phyloP scores from a whole-genome alignment of 352 stramenopile species.

The Pythium insidiosum region DNA sequence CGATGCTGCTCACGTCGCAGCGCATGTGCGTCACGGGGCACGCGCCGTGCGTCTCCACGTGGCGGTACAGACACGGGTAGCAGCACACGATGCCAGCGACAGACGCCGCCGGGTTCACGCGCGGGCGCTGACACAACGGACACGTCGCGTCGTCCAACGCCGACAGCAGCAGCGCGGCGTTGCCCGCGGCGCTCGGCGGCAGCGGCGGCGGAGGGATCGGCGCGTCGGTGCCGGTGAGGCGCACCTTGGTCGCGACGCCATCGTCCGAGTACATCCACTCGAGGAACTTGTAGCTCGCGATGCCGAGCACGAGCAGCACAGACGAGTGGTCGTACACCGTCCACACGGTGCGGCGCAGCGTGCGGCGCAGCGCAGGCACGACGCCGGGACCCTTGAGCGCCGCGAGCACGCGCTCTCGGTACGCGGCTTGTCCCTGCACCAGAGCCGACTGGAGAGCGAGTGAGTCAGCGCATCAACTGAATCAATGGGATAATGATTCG shows the following conservation, averaged over 20 bases:
- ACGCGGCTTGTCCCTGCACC: conserved; percentile 43
- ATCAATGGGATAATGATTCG: neutral
- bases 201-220: conserved; percentile 68
- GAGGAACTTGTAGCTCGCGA: conserved; percentile 80
- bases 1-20: conserved; percentile 47
- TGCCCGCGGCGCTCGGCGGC: conserved; percentile 52
- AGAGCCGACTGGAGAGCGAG: conserved; percentile 23
- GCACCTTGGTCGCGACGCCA: conserved; percentile 42
- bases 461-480: neutral
- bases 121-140: conserved; percentile 57
- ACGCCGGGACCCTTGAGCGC: conserved; percentile 36
- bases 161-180: conserved; percentile 32
- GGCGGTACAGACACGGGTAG: conserved; percentile 72
- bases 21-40: conserved; percentile 77
- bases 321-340: conserved; percentile 75
- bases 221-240: conserved; percentile 37
- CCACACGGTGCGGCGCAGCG: conserved; percentile 49
- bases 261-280: conserved; percentile 89
- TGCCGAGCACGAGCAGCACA: conserved; percentile 60
- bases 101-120: conserved; percentile 68
- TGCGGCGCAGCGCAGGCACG: conserved; percentile 28
- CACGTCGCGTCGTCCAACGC: conserved; percentile 43
- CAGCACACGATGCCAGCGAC: conserved; percentile 79
- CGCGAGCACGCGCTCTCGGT: conserved; percentile 38
- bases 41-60: conserved; percentile 57